Base-by-base conservation (phyloP, 2,329 filamentous ascomycete genomes). In the Periconia sp. region DNA sequence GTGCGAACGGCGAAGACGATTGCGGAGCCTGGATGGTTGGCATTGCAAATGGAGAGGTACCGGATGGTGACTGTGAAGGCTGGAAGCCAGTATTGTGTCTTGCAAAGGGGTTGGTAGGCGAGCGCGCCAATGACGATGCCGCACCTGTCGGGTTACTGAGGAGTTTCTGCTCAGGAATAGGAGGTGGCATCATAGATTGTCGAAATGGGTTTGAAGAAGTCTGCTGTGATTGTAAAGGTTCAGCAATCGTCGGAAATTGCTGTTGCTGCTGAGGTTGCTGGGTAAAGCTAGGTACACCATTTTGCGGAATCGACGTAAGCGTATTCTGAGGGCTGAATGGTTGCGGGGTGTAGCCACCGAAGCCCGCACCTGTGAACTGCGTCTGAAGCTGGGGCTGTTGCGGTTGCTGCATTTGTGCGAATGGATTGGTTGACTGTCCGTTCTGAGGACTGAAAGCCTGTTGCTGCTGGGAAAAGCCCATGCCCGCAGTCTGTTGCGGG, bases 201-300 rank as follows among this genome's bases (percentile, higher is more conserved):
- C 94, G 82, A 81, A 99, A 99, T 0, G 94, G 94, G 65, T 99
- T 99, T 6, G 91, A 96, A 16, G 77, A 84, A 58, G 66, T 85
- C 82, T 63, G 64, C 40, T 68, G 68, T 13, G 78, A 79, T 45
- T 78, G 78, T 17, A 69, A 75, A 60, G 69, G 65, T 41, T 70
- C 56, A 50, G 68, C 40, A 52, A 67, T 59, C 42, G 58, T 59
- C 51, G 70, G 62, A 40, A 56, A 24, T 36, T 59, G 50, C 50
- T 65, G 48, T 29, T 53, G 56, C 37, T 59, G 57, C 38, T 49
- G 46, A 17, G 43, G 52, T 41, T 59, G 76, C 49, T 71, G 72
- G 43, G 64, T 59, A 59, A 79, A 81, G 43, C 73, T 65, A 21
- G 73, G 63, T 25, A 74, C 56, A 23, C 73, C 73, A 46, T 76